Conservation (phyloP, 495 filamentous ascomycete genomes). For the Geoglossum glabrum region DNA sequence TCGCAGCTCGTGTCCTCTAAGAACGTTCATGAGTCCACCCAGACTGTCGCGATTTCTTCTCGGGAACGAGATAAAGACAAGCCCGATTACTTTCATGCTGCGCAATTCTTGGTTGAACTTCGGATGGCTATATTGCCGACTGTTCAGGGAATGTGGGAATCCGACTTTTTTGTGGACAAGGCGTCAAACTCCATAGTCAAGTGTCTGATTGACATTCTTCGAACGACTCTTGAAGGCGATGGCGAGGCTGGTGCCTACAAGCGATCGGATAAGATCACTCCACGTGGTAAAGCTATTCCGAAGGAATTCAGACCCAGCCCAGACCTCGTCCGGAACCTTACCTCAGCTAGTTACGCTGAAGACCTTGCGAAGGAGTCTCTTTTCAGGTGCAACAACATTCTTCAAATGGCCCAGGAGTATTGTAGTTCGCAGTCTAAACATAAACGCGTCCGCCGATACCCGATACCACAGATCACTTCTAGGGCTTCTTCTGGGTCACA, state of each 20-base stretch:
- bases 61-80: conserved; percentile 34
- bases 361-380: conserved; percentile 57
- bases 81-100: conserved; percentile 45
- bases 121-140: conserved; percentile 66
- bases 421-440: conserved; percentile 34
- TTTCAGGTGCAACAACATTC: conserved; percentile 56
- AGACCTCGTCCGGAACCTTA: conserved; percentile 23
- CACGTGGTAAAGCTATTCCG: conserved; percentile 17
- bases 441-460: conserved; percentile 29
- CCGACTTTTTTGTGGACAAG: conserved; percentile 49
- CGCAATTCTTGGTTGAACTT: conserved; percentile 75
- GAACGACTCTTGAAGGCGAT: conserved; percentile 56
- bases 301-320: conserved; percentile 14
- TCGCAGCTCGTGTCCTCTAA: conserved; percentile 54
- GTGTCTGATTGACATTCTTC: conserved; percentile 64
- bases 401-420: conserved; percentile 44
- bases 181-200: conserved; percentile 55
- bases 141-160: conserved; percentile 63
- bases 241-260: conserved; percentile 46
- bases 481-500: background rate
- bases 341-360: conserved; percentile 29
- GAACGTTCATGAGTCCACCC: conserved; percentile 50
- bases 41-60: conserved; percentile 40
- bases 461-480: conserved; percentile 32
- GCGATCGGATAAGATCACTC: conserved; percentile 32